phyloP scores from a whole-genome alignment of 176 grass and related monocot species.

The Bolboschoenus planiculmis region DNA sequence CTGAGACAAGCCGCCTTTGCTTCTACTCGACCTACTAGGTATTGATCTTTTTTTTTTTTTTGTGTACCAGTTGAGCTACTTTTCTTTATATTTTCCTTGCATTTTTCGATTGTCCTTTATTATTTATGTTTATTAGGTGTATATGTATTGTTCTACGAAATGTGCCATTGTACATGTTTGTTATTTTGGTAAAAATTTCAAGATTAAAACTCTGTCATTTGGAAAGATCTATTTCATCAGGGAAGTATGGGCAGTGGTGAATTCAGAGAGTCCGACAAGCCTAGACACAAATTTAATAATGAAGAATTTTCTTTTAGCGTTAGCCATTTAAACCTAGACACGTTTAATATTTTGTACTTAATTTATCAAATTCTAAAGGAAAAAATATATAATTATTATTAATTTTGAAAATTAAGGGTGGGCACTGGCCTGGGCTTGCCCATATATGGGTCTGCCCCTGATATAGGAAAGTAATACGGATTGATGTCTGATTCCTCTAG shows the following conservation, averaged over 20 bases:
- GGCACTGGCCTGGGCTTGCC: too few species aligned
- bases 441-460: too few species aligned
- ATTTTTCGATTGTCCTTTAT: background rate
- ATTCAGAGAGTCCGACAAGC: too few species aligned
- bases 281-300: too few species aligned
- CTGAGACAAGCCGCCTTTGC: conserved; percentile 7
- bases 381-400: too few species aligned
- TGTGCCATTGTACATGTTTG: background rate
- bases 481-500: background rate
- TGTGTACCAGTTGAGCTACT: background rate
- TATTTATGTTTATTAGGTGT: background rate
- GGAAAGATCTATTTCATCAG: background rate
- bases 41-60: background rate
- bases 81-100: conserved; percentile 2
- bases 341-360: too few species aligned
- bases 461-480: too few species aligned
- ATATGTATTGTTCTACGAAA: conserved; percentile 12
- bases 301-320: too few species aligned
- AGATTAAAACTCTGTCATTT: background rate
- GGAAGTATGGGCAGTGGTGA: too few species aligned
- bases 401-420: too few species aligned
- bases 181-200: background rate
- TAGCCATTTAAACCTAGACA: too few species aligned
- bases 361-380: too few species aligned
- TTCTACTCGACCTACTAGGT: conserved; percentile 12